These are phyloP conservation scores for Huntiella savannae DNA, from an alignment of 2,329 filamentous ascomycete genomes.

Conservation along the genomic window DNA sequence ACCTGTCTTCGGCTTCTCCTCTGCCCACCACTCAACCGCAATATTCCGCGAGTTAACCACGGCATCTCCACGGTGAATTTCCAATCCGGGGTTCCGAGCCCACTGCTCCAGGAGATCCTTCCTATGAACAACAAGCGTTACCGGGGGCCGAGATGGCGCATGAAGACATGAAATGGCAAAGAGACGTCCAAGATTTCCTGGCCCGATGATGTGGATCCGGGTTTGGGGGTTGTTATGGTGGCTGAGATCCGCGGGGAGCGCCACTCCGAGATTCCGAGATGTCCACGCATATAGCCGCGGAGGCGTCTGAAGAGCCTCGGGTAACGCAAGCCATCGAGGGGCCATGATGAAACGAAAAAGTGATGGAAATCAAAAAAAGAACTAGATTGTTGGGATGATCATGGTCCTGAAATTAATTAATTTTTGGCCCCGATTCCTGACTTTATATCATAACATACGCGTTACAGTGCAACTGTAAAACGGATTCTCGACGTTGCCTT, in stretches of 20 bases:
- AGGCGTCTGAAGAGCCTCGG: slow-evolving; percentile 3
- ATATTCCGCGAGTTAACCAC: slow-evolving; percentile 21
- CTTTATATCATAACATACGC: too few relatives aligned
- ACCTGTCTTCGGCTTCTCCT: slow-evolving; percentile 21
- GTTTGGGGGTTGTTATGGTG: slow-evolving; percentile 1
- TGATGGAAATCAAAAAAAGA: not conserved
- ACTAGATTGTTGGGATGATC: too few relatives aligned
- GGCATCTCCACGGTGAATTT: slow-evolving; percentile 21
- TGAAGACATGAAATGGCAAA: slow-evolving; percentile 54
- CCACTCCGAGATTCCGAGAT: slow-evolving; percentile 7
- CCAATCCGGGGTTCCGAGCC: slow-evolving; percentile 24
- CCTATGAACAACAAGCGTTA: slow-evolving; percentile 66
- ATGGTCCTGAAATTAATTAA: too few relatives aligned
- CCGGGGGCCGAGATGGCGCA: slow-evolving; percentile 41
- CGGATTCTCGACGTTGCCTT: too few relatives aligned
- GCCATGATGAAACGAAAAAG: slow-evolving; percentile 1
- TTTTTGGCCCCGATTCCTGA: too few relatives aligned
- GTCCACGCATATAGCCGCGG: slow-evolving; percentile 11
- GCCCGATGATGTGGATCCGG: slow-evolving; percentile 58
- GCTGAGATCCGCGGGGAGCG: slow-evolving; percentile 1
- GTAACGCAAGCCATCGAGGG: slow-evolving; percentile 6
- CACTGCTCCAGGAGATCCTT: slow-evolving; percentile 29
- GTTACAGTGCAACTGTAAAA: too few relatives aligned
- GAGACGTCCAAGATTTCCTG: slow-evolving; percentile 65
- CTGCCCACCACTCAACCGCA: slow-evolving; percentile 36